phyloP scores from a whole-genome alignment of 225 moss, liverwort and hornwort species.

The Physcomitrium patens region DNA sequence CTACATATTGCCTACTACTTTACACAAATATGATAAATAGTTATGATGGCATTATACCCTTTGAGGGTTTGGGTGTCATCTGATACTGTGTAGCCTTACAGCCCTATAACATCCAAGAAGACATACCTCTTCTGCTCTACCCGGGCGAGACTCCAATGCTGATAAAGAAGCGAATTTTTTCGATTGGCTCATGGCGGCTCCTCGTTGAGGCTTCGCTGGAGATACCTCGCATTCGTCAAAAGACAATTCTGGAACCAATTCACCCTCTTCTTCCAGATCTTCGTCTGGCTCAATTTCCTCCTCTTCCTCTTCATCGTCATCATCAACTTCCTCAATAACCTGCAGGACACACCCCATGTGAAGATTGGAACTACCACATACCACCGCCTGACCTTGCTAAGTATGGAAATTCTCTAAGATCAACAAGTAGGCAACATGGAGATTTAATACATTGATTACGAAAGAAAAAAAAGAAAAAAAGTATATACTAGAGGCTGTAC shows the following conservation, averaged over 20 bases:
- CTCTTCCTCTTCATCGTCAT: slow-evolving; percentile 54
- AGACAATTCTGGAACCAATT: slow-evolving; percentile 50
- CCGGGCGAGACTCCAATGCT: slow-evolving; percentile 80
- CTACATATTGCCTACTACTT: not conserved
- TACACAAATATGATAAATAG: not conserved
- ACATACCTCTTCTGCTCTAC: slow-evolving; percentile 71
- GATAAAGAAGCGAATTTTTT: slow-evolving; percentile 94
- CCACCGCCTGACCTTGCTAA: not conserved
- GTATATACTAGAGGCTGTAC: not conserved
- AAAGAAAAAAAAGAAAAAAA: not conserved
- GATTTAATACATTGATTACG: not conserved
- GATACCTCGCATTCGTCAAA: slow-evolving; percentile 76
- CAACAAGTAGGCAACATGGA: slow-evolving; percentile 3
- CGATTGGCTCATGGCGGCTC: slow-evolving; percentile 57
- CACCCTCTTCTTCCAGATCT: slow-evolving; percentile 67
- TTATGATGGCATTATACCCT: not conserved
- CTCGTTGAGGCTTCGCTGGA: slow-evolving; percentile 46
- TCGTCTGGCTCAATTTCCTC: slow-evolving; percentile 53
- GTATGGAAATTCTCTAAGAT: not conserved
- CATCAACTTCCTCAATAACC: slow-evolving; percentile 68
- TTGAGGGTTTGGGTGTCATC: not conserved
- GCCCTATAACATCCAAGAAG: not conserved
- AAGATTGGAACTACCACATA: slow-evolving; percentile 21
- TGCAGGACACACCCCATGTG: slow-evolving; percentile 14
- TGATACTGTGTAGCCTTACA: not conserved